These are phyloP conservation scores for Zymoseptoria passerinii DNA, from an alignment of 2,329 filamentous ascomycete species.

Conservation along the genomic window DNA sequence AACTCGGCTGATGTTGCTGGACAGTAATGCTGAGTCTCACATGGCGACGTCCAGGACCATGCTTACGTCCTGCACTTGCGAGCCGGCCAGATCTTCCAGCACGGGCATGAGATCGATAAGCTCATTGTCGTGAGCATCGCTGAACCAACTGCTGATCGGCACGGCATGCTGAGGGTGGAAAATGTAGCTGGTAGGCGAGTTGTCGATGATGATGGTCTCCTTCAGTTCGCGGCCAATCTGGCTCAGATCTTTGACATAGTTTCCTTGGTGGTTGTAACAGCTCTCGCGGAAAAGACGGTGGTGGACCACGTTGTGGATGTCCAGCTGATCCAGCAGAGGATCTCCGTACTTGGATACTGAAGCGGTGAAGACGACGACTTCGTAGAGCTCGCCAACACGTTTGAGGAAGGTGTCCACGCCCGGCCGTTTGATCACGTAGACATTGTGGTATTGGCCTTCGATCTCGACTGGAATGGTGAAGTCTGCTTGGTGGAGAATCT, in stretches of 20 bases:
- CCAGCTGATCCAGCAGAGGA: constrained; percentile 87
- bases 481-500: constrained; percentile 96
- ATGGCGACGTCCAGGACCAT: constrained; percentile 84
- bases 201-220: constrained; percentile 99
- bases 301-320: constrained; percentile 94
- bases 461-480: constrained; percentile 99
- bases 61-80: constrained; percentile 90
- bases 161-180: constrained; percentile 99
- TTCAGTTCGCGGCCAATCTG: constrained; percentile 92
- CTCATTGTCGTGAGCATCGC: constrained; percentile 98
- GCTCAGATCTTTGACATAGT: constrained; percentile 97
- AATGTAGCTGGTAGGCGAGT: constrained; percentile 97
- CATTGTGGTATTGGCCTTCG: constrained; percentile 97
- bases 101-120: constrained; percentile 94
- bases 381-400: constrained; percentile 90
- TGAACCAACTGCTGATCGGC: constrained; percentile 99
- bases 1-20: neutral
- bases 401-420: constrained; percentile 99
- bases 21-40: constrained; percentile 29
- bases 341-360: constrained; percentile 99
- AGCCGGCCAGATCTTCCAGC: constrained; percentile 86
- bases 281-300: constrained; percentile 95
- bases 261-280: constrained; percentile 98
- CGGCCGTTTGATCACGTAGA: constrained; percentile 98
- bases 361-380: constrained; percentile 96